Percentiles rank a stretch among this genome's conserved stretches.
These are phyloP conservation scores for Orobanche coerulescens DNA, from an alignment of 257 asterid genomes.

Conservation along the genomic window DNA sequence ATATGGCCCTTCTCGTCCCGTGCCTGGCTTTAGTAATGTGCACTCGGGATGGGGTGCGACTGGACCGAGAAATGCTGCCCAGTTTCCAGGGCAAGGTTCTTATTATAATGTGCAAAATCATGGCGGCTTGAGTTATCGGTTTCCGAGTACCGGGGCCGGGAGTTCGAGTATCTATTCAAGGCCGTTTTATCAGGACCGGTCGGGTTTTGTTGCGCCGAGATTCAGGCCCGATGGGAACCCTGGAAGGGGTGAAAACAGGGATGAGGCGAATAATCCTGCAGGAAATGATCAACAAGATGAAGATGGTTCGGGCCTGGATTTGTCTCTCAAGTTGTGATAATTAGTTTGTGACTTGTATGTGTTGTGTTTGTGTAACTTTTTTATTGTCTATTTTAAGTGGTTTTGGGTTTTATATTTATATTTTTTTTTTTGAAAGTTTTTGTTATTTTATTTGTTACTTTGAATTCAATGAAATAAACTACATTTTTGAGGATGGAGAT, in stretches of 20 bases:
- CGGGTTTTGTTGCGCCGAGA: background rate
- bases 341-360: background rate
- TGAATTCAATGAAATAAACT: slow-evolving; percentile 3
- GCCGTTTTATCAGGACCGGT: background rate
- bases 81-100: background rate
- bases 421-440: background rate
- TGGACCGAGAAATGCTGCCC: background rate
- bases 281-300: background rate
- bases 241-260: background rate
- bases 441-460: background rate
- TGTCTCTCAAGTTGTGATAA: slow-evolving; percentile 19
- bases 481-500: background rate
- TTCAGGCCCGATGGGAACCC: background rate
- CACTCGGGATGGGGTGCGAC: background rate
- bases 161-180: background rate
- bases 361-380: background rate
- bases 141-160: background rate
- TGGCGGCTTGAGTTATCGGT: background rate
- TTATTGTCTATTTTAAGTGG: background rate
- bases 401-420: background rate
- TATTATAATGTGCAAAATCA: background rate
- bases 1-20: background rate
- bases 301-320: slow-evolving; percentile 22
- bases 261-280: background rate
- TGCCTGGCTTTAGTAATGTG: background rate